Evolutionary conservation across 495 filamentous ascomycete species (phyloP), one percentile per base, ranked within the genome.

Genomic region (Chlorociboria aeruginascens): DNA sequence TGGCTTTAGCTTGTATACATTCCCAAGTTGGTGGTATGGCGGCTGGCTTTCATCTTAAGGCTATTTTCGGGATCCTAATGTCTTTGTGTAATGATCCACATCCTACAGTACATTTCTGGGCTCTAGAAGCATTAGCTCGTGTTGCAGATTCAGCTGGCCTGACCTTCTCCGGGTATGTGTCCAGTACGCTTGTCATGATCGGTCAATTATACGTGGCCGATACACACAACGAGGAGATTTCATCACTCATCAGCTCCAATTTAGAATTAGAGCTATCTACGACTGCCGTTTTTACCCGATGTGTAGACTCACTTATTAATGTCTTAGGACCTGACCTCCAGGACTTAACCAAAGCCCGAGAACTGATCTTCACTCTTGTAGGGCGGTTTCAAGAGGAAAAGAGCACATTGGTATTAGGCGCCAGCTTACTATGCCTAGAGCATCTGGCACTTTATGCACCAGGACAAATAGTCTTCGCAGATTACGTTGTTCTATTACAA

Each of bases 11-110:
- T 11, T 86, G 82, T 52, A 97, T 97, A 38, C 92, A 97, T 63
- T 81, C 87, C 2, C 86, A 95, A 61, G 85, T 97, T 30, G 92
- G 92, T 46, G 92, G 92, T 53, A 97, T 99, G 89, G 93, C 93
- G 48, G 92, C 92, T 43, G 88, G 89, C n/a, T 84, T 88, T 56
- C 92, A 99, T 62, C 69, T 99, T 11, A 97, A 96, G 66, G 94
- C 86, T 7, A 96, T 99, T 43, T 78, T 94, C 32, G 85, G 88
- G 13, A 88, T 99, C 32, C 65, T 99, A 16, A 90, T 96, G 85
- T 96, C 90, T 16, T 68, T 99, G 7, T 86, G 88, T 63, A 93
- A 85, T 55, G 92, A 99, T 59, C 86, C 92, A n/a, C 90, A 96
- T 53, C 90, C 92, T 0, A 83, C 82, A 0, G 92, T 99, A 1